These are phyloP conservation scores for Apophysomyces trapeziformis DNA, from an alignment of 371 early-diverging fungal genomes.

Conservation along the genomic window DNA sequence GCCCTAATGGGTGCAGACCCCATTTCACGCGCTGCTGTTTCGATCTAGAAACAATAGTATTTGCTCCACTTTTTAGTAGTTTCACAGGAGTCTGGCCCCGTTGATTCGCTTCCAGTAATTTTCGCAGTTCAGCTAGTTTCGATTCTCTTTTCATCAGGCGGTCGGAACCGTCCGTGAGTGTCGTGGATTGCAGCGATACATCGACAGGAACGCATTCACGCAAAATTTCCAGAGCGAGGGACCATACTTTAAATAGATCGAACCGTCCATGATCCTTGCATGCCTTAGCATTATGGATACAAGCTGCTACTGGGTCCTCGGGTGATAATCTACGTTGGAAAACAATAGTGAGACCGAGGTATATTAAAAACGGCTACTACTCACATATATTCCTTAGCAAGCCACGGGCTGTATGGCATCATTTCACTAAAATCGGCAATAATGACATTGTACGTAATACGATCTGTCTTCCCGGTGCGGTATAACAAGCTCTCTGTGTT, in stretches of 20 bases:
- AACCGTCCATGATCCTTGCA: constrained; percentile 52
- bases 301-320: constrained; percentile 60
- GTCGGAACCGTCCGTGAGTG: constrained; percentile 14
- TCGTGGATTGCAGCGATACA: constrained; percentile 26
- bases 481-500: constrained; percentile 43
- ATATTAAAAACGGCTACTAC: not conserved
- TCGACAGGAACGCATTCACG: constrained; percentile 47
- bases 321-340: constrained; percentile 41
- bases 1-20: constrained; percentile 79
- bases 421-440: constrained; percentile 52
- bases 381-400: constrained; percentile 63
- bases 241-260: constrained; percentile 75
- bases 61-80: not conserved
- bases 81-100: constrained; percentile 7
- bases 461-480: constrained; percentile 44
- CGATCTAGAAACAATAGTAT: not conserved
- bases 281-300: constrained; percentile 65
- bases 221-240: constrained; percentile 68
- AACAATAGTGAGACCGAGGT: too few relatives aligned
- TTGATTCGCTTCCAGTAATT: constrained; percentile 15
- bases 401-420: constrained; percentile 57
- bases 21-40: constrained; percentile 54
- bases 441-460: constrained; percentile 43
- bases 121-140: constrained; percentile 26
- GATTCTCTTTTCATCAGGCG: constrained; percentile 26